Evolutionary conservation across 768 basidiomycete genomes (phyloP), one percentile per base, ranked within the genome.

Genomic region (Naganishia friedmannii): DNA sequence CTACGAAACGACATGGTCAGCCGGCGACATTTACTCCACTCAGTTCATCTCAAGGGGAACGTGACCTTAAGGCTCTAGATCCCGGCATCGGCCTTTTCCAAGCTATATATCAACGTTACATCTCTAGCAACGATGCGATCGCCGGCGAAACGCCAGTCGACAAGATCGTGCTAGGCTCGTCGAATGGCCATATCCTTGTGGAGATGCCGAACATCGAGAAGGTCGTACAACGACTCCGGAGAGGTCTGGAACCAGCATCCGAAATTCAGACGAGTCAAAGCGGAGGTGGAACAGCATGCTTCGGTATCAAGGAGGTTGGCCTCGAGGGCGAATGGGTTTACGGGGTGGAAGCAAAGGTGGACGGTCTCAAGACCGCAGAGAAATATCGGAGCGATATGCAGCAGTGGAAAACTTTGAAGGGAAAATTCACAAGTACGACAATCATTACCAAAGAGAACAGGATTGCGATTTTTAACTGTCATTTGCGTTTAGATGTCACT

Each of bases 131-230:
- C 39, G 8, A 23, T 1, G 19, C 34, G 0, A 8, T 17, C 2
- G 32, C 31, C 45, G 28, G 39, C n/a, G 37, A 39, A 23, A 57
- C 26, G 45, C 48, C 48, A n/a, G 48, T 51, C 48, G 34, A 29
- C 21, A 86, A 81, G 29, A 85, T 92, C 53, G 73, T 88, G 13
- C 84, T 95, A 31, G 92, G 92, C 32, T 91, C 91, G 1, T 94
- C 93, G 28, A 85, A 86, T 63, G 90, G 90, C 32, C 84, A 86
- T 4, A 93, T 98, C 73, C 83, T 89, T 73, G 91, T 98, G 15
- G 90, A 94, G 79, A 92, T 91, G 4, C 90, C 93, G 3, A 85
- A 87, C 54, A 83, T 96, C 31, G 88, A 91, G 76, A 91, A 69
- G 54, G 68, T 69, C 21, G 42, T 45, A 21, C 60, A 26, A 45